Conservation (phyloP, 1,284 basidiomycete species). For the Puccinia brachypodii region DNA sequence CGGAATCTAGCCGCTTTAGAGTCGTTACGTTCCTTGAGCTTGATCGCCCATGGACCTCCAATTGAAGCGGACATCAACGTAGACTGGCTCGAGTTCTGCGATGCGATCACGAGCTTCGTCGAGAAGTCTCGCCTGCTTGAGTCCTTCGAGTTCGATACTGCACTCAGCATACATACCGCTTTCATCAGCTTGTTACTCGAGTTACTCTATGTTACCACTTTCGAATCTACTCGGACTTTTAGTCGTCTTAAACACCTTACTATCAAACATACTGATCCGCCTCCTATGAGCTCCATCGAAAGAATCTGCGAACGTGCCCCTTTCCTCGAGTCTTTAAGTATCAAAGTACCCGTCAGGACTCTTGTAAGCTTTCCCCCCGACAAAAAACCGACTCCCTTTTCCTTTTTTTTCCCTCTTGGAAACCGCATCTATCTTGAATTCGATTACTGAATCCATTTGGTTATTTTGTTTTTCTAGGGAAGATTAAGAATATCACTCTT, state of each 20-base stretch:
- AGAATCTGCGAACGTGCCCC: constrained; percentile 10
- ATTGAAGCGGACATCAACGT: not conserved
- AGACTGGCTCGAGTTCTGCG: constrained; percentile 14
- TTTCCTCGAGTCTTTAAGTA: not conserved
- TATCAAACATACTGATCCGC: constrained; percentile 4
- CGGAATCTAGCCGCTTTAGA: not conserved
- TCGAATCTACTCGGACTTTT: not conserved
- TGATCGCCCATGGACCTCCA: not conserved
- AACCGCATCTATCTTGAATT: not conserved
- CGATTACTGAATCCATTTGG: not conserved
- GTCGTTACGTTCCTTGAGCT: not conserved
- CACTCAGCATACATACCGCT: constrained; percentile 13
- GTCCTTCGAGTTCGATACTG: constrained; percentile 15
- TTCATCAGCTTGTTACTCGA: constrained; percentile 17
- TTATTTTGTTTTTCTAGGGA: not conserved
- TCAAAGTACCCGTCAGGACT: constrained; percentile 4
- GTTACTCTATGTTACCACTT: not conserved
- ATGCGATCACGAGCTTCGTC: not conserved
- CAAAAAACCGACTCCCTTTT: no score
- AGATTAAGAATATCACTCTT: not conserved
- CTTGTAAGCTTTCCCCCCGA: not conserved
- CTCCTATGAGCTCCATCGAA: constrained; percentile 18
- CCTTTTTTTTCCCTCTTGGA: not conserved
- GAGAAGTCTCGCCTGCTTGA: not conserved
- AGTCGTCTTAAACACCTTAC: constrained; percentile 7